Base-by-base conservation (phyloP, 306 rosid species). In the Sindora glabra region DNA sequence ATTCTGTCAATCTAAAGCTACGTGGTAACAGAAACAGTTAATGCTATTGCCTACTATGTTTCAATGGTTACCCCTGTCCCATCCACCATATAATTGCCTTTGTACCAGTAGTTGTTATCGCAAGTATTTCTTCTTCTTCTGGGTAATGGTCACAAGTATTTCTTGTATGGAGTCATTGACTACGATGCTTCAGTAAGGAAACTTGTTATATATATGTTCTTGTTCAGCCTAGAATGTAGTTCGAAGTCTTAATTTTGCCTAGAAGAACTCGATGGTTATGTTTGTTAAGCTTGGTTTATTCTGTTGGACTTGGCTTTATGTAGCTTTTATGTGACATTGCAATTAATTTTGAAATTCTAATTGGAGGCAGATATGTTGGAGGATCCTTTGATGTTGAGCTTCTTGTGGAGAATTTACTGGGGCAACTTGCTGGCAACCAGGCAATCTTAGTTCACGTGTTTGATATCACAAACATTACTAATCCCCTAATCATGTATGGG, bases 321-420 rank as follows among this genome's bases (percentile, higher is more conserved):
- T n/a, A n/a, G n/a, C n/a, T n/a, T n/a, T n/a, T n/a, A n/a, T n/a
- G n/a, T n/a, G n/a, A n/a, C n/a, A n/a, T n/a, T n/a, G n/a, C n/a
- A n/a, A n/a, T n/a, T n/a, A n/a, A n/a, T n/a, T n/a, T n/a, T 65
- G 38, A 59, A 29, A 25, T 68, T 74, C 22, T 70, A 39, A 50
- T 57, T 45, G 72, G 32, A 53, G 60, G 54, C 90, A 94, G 99
- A 59, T 94, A 82, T 61, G 77, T 94, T 42, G 99, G 99, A 50
- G 99, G 99, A 56, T 84, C 99, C 71, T 94, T 94, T 79, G 99
- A 94, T 59, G 89, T 94, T 19, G 97, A 94, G 81, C 82, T 97
- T 61, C 97, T 94, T 0, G 99, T 94, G 81, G 99, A 94, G 81
- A 89, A 89, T 82, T 84, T 94, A 65, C 99, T 94, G 1, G 90